Base-by-base conservation (phyloP, 108 stramenopile species). In the Conticribra guillardii region DNA sequence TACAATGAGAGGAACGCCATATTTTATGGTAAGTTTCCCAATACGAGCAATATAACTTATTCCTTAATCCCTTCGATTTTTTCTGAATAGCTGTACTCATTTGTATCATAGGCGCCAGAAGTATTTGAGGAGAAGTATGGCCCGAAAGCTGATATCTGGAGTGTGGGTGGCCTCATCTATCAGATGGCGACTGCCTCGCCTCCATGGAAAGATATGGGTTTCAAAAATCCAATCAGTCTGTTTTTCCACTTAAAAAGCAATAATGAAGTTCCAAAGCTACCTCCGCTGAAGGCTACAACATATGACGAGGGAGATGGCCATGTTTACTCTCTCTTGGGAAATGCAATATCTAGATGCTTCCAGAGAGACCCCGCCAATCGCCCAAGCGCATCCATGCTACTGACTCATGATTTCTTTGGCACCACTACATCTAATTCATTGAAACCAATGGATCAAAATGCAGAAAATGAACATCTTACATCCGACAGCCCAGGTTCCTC, bases 161-260 rank as follows among this genome's bases (percentile, higher is more conserved):
- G 83, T 63, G 80, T 92, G 51, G 97, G 95, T 15, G 93, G 97
- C 49, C 89, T 94, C 18, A 85, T 90, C 4, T 83, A 84, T 62
- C 97, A 97, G 69, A 97, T 97, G 97, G 67, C 66, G 0, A 92
- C 94, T 24, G 93, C 86, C 5, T 60, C 67, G 31, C 92, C 95
- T 30, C 97, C 97, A 18, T 97, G 95, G 95, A 96, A 94, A 69
- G 84, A 83, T 23, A 60, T 96, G 44, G 96, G 97, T 33, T 84
- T 97, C 64, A 93, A 87, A 50, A 96, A 95, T 62, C 96, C 98
- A 18, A 88, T 97, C 30, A 79, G 84, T 17, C 84, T 98, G 29
- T 93, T 97, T 53, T 87, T 92, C 28, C 76, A 89, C 58, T 79
- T 97, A 16, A 86, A 84, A 32, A 80, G 69, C 28, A 58, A 68